Base-by-base conservation (phyloP, 2,329 filamentous ascomycete genomes). In the Alternaria sp. region DNA sequence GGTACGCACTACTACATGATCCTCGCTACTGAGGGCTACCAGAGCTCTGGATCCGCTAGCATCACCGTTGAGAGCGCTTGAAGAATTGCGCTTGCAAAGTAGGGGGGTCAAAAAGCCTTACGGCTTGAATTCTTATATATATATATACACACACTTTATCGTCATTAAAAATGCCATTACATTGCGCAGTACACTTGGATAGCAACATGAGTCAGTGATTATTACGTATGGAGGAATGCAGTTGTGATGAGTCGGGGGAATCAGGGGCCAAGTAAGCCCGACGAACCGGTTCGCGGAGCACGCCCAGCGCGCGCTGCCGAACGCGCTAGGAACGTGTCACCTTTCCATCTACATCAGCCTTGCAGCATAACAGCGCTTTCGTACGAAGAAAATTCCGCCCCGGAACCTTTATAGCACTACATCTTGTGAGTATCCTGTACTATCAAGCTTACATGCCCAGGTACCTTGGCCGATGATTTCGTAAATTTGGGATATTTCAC, bases 1-100 rank as follows among this genome's bases (percentile, higher is more conserved):
- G 86, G 86, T 3, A 79, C 60, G 43, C 79, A 82, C 67, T 79
- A 87, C 74, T 88, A 88, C 74, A 82, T 84, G 80, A 86, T 88
- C 64, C 76, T 87, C 20, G 86, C 86, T 14, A 85, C 84, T 1
- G 86, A 87, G 75, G 86, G 84, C 4, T 87, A 86, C 75, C 76
- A 80, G 64, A 86, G 84, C 77, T 82, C 79, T 63, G 85, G 86
- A 1, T 80, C 76, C 55, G 80, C 85, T 45, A 76, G 70, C 51
- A 86, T 87, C 63, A 86, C 80, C 55, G 83, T 86, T 33, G n/a
- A 59, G 47, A 43, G 57, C 7, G 28, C 57, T 47, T 60, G 30
- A 54, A 60, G 10, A 3, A 9, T 33, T 18, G 23, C 11, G 30
- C 43, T 15, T 23, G n/a, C 37, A 28, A 41, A 33, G 5, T 51